Evolutionary conservation across 345 rosid genomes (phyloP).

Genomic region (Ceriops decandra): DNA sequence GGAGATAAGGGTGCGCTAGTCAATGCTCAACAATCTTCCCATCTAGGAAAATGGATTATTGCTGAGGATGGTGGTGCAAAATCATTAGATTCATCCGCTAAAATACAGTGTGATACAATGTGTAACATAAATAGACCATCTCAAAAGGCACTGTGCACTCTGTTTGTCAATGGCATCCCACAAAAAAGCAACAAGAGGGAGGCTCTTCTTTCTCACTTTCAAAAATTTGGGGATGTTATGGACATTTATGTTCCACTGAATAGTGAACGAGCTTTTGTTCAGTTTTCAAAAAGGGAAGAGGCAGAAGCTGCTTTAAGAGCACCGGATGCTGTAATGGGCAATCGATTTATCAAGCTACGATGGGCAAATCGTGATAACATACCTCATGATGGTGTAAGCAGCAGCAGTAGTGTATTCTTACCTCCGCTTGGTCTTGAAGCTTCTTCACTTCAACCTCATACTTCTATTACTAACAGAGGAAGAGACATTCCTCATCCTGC

Average conservation of each 20-base stretch:
- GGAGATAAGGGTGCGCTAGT: slow-evolving; percentile 39
- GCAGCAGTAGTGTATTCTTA: slow-evolving; percentile 35
- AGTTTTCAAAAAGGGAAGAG: slow-evolving; percentile 87
- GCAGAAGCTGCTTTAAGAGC: slow-evolving; percentile 94
- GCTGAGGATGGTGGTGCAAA: slow-evolving; percentile 37
- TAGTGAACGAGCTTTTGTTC: slow-evolving; percentile 89
- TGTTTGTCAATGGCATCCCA: slow-evolving; percentile 85
- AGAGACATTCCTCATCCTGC: slow-evolving; percentile 49
- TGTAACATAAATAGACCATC: slow-evolving; percentile 48
- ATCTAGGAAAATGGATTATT: slow-evolving; percentile 47
- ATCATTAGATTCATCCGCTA: slow-evolving; percentile 35
- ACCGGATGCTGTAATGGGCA: slow-evolving; percentile 99
- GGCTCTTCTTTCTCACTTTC: slow-evolving; percentile 85
- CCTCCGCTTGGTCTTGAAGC: slow-evolving; percentile 39
- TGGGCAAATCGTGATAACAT: slow-evolving; percentile 97
- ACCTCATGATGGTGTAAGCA: slow-evolving; percentile 50
- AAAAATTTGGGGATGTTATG: slow-evolving; percentile 82
- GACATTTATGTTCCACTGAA: slow-evolving; percentile 80
- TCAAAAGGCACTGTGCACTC: slow-evolving; percentile 79
- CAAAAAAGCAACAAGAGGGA: slow-evolving; percentile 70
- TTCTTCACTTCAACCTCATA: slow-evolving; percentile 36
- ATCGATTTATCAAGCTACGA: slow-evolving; percentile 92
- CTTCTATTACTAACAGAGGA: slow-evolving; percentile 37
- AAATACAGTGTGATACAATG: slow-evolving; percentile 38
- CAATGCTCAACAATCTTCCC: slow-evolving; percentile 19